phyloP scores from a whole-genome alignment of 2,329 filamentous ascomycete genomes.

The Venturia carpophila region DNA sequence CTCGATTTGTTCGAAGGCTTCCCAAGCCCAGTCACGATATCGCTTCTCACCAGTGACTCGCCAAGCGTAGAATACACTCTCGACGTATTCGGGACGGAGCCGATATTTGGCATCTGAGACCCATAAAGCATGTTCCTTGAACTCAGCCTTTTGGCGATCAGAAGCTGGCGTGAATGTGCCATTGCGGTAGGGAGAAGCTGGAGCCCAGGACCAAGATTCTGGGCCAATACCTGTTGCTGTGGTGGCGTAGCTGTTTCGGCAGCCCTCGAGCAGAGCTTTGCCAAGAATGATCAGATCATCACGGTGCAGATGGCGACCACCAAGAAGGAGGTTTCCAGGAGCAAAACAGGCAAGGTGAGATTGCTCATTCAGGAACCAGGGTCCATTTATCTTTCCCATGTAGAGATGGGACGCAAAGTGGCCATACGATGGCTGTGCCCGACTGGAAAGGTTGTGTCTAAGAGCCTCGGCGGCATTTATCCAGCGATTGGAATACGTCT shows the following conservation, averaged over 20 bases:
- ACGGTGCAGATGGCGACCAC: slow-evolving; percentile 28
- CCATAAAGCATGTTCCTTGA: slow-evolving; percentile 30
- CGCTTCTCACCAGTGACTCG: slow-evolving; percentile 34
- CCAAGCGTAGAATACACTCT: slow-evolving; percentile 35
- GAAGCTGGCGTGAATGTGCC: slow-evolving; percentile 27
- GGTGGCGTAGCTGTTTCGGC: slow-evolving; percentile 32
- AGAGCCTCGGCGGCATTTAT: slow-evolving; percentile 31
- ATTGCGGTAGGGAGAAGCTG: slow-evolving; percentile 30
- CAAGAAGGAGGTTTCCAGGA: slow-evolving; percentile 34
- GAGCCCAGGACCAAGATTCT: slow-evolving; percentile 33
- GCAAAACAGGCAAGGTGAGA: slow-evolving; percentile 36
- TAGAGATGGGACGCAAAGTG: slow-evolving; percentile 34
- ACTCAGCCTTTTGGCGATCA: slow-evolving; percentile 26
- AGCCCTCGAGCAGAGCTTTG: slow-evolving; percentile 35
- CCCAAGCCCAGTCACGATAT: slow-evolving; percentile 37
- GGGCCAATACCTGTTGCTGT: slow-evolving; percentile 34
- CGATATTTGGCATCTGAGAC: slow-evolving; percentile 28
- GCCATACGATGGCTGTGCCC: slow-evolving; percentile 29
- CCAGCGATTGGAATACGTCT: slow-evolving; percentile 30
- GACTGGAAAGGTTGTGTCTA: slow-evolving; percentile 30
- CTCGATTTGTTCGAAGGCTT: slow-evolving; percentile 33
- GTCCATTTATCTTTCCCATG: slow-evolving; percentile 27
- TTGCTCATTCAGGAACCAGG: slow-evolving; percentile 33
- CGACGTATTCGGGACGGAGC: slow-evolving; percentile 35
- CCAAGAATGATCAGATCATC: slow-evolving; percentile 31